Evolutionary conservation across 306 rosid species (phyloP).

Genomic region (Cucurbita moschata): DNA sequence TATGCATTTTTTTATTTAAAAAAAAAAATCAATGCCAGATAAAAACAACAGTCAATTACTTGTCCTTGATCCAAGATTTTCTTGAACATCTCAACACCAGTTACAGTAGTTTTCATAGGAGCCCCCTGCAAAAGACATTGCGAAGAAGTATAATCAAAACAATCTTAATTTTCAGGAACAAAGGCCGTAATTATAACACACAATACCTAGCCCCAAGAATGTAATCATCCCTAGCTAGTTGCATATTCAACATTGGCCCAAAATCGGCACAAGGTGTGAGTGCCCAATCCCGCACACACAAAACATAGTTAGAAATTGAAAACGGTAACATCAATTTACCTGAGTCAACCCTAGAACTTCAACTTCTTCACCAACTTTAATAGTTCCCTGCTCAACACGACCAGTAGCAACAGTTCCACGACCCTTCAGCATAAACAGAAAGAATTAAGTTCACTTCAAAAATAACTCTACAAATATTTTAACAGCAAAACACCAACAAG

Average conservation of each 20-base stretch:
- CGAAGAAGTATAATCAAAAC: slow-evolving; percentile 5
- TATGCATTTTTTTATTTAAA: not conserved
- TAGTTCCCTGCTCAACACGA: slow-evolving; percentile 80
- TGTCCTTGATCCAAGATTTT: slow-evolving; percentile 93
- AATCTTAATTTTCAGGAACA: not conserved
- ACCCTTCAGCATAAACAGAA: slow-evolving; percentile 42
- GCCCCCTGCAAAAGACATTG: slow-evolving; percentile 38
- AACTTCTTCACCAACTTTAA: slow-evolving; percentile 95
- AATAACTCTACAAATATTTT: not conserved
- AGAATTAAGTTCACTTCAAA: not conserved
- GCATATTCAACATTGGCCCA: not conserved
- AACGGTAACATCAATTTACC: slow-evolving; percentile 25
- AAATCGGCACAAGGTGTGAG: not conserved
- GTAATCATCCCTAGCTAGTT: not conserved
- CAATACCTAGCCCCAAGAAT: not conserved
- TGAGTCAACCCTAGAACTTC: slow-evolving; percentile 83
- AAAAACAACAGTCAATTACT: slow-evolving; percentile 33
- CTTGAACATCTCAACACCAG: slow-evolving; percentile 99
- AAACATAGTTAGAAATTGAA: not conserved
- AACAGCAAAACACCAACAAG: not conserved
- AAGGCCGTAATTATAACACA: not conserved
- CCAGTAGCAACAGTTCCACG: slow-evolving; percentile 99
- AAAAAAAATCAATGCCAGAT: not conserved
- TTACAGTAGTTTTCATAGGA: slow-evolving; percentile 76
- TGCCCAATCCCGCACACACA: not conserved